Evolutionary conservation across 352 stramenopile species (phyloP).

Genomic region (Globisporangium apiculatum): DNA sequence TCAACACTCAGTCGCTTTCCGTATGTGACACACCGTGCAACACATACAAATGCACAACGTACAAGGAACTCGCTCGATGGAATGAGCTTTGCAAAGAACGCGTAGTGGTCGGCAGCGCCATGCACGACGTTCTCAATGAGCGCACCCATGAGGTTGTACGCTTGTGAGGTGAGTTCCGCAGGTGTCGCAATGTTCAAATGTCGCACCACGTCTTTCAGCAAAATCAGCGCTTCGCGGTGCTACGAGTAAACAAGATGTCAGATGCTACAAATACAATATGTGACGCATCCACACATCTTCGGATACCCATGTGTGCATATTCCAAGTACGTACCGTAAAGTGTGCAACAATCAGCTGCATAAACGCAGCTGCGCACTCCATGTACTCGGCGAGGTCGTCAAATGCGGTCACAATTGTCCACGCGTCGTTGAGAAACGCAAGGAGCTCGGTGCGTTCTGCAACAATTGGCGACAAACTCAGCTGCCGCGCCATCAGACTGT

Average conservation of each 20-base stretch:
- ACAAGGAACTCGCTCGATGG: constrained; percentile 69
- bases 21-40: background rate
- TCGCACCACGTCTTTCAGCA: constrained; percentile 83
- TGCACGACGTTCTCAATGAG: constrained; percentile 78
- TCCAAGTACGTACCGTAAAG: constrained; percentile 38
- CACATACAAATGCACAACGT: background rate
- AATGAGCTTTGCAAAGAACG: constrained; percentile 74
- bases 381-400: constrained; percentile 69
- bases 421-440: constrained; percentile 82
- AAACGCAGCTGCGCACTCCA: constrained; percentile 75
- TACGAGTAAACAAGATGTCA: constrained; percentile 5
- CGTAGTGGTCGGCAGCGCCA: constrained; percentile 51
- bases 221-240: constrained; percentile 70
- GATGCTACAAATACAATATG: too few species aligned
- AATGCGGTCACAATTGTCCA: constrained; percentile 78
- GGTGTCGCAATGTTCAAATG: constrained; percentile 63
- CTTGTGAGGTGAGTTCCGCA: constrained; percentile 45
- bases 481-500: constrained; percentile 62
- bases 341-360: constrained; percentile 84
- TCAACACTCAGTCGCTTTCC: background rate
- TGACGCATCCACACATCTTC: too few species aligned
- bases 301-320: too few species aligned
- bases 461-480: constrained; percentile 33
- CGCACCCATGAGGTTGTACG: constrained; percentile 61
- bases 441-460: constrained; percentile 30